Evolutionary conservation across 192 early-diverging fungal genomes (phyloP), one percentile per base, ranked within the genome.

Genomic region (Spinellus fusiger): DNA sequence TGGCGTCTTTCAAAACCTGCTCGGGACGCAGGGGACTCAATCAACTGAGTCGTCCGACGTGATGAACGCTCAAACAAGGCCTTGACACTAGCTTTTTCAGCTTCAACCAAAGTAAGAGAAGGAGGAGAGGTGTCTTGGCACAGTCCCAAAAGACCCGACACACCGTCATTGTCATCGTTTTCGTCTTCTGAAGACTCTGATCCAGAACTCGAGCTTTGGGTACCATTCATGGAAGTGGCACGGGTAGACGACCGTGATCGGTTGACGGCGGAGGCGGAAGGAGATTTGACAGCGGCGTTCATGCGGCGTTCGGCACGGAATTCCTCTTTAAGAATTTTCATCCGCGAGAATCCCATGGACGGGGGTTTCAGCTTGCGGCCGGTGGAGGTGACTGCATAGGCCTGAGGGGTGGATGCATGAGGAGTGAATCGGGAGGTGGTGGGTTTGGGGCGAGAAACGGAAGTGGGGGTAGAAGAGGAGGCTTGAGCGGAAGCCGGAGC

Each of bases 1-100:
- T 64, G 22, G 3, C 49, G 25, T 48, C 65, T 22, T 54, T 68
- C 54, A 9, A 75, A 50, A 26, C 51, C 20, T 5, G 38, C 34
- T 7, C 60, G 29, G 12, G 33, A 58, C 2, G 61, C 34, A 5
- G 75, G 66, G 13, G 66, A 65, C 4, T 78, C 76, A 32, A 80
- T 60, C 31, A 80, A 40, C 31, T 80, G 77, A 31, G 65, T 73
- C n/a, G 70, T 70, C n/a, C 79, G 58, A 18, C 56, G 70, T 16
- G 65, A 64, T 18, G 61, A 40, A 44, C 63, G 15, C 15, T 69
- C 69, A 62, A 61, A 67, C 25, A 62, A 25, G 22, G 61, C 66
- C 18, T 72, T 71, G 55, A 66, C 18, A 71, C 32, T 64, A 5
- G 62, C 60, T 10, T 56, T 62, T 34, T 65, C 61, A 6, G 67